Conservation (phyloP, 352 stramenopile genomes). For the Phytopythium cucurbitacearum region DNA sequence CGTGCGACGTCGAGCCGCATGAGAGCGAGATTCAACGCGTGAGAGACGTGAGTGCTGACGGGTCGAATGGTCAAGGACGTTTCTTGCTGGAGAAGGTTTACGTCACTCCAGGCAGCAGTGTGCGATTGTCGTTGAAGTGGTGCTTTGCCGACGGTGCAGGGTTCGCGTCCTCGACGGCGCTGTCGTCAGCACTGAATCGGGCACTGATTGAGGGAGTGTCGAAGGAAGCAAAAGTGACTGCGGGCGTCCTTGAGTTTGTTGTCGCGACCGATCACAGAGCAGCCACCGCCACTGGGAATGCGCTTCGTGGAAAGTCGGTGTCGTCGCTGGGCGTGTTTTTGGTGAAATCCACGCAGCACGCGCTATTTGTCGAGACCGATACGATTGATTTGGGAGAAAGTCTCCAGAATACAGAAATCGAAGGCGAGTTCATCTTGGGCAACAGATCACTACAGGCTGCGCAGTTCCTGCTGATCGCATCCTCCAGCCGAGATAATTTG, state of each 20-base stretch:
- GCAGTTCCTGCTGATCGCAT: constrained; percentile 69
- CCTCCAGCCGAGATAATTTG: constrained; percentile 32
- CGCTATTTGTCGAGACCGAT: constrained; percentile 65
- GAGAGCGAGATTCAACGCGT: constrained; percentile 4
- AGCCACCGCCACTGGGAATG: neutral
- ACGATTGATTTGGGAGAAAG: constrained; percentile 74
- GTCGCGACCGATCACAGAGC: neutral
- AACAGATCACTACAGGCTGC: constrained; percentile 65
- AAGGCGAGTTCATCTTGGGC: constrained; percentile 56
- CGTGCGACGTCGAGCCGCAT: constrained; percentile 29
- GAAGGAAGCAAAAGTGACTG: constrained; percentile 40
- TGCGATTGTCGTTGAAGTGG: constrained; percentile 58
- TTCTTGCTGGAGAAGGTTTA: constrained; percentile 39
- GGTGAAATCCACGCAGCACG: constrained; percentile 63
- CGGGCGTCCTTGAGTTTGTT: constrained; percentile 59
- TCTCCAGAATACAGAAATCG: constrained; percentile 55
- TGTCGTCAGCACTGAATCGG: constrained; percentile 65
- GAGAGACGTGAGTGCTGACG: constrained; percentile 4
- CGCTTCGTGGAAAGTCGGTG: constrained; percentile 4
- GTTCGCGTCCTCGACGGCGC: constrained; percentile 55
- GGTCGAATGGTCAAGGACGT: neutral
- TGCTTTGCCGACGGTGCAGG: constrained; percentile 56
- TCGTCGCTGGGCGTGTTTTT: constrained; percentile 53
- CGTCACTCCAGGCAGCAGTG: constrained; percentile 23
- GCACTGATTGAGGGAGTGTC: constrained; percentile 63